phyloP scores from a whole-genome alignment of 2,329 filamentous ascomycete genomes.

The Alternaria rosae region DNA sequence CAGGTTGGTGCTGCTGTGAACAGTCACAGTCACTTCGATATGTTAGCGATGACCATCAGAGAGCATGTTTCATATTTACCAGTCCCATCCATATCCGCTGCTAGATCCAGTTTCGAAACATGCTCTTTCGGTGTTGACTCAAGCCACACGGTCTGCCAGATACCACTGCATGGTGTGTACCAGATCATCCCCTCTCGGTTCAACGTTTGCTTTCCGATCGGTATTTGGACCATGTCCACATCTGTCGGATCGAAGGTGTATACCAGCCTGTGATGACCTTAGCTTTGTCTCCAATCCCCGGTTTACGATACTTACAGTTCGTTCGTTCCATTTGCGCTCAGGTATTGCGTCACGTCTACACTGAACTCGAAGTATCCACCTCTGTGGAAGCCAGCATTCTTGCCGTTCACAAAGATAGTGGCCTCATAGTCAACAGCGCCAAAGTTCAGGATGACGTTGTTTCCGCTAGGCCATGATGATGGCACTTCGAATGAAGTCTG shows the following conservation, averaged over 20 bases:
- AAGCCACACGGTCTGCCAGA: constrained; percentile 78
- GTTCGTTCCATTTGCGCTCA: constrained; percentile 57
- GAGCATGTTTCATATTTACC: constrained; percentile 22
- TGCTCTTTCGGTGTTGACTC: constrained; percentile 66
- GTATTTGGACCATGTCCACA: constrained; percentile 61
- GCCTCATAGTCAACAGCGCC: constrained; percentile 67
- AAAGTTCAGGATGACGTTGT: constrained; percentile 62
- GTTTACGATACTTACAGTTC: constrained; percentile 56
- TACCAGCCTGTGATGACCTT: constrained; percentile 58
- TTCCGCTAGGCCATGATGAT: constrained; percentile 52
- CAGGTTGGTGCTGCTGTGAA: constrained; percentile 55
- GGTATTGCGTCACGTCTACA: constrained; percentile 63
- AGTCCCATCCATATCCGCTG: constrained; percentile 54
- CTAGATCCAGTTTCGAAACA: constrained; percentile 66
- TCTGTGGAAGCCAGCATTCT: constrained; percentile 60
- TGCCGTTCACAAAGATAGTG: constrained; percentile 66
- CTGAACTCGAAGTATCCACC: constrained; percentile 70
- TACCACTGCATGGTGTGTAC: constrained; percentile 75
- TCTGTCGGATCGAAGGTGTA: constrained; percentile 75
- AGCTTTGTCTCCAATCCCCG: not conserved
- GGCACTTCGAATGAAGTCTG: constrained; percentile 62
- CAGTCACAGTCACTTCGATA: constrained; percentile 62
- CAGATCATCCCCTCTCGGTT: constrained; percentile 68
- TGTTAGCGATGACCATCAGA: constrained; percentile 17
- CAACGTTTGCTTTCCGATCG: constrained; percentile 70